phyloP scores from a whole-genome alignment of 75 land plant genomes.

The Pinus tabuliformis region DNA sequence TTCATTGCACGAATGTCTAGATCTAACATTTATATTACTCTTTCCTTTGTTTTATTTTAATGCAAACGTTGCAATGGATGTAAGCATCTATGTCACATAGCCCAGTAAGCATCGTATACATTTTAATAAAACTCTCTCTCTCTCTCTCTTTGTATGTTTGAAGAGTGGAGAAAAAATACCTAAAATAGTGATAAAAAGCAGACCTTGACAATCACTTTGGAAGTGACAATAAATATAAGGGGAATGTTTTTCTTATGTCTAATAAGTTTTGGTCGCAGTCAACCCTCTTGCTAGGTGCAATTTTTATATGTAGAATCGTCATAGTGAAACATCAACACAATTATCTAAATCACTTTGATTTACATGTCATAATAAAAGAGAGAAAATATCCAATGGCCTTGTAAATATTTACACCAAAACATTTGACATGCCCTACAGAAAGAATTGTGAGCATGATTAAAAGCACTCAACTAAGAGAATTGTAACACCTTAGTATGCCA shows the following conservation, averaged over 20 bases:
- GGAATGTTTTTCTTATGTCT: background rate
- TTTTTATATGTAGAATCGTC: background rate
- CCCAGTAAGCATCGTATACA: too few species aligned
- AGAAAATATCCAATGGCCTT: background rate
- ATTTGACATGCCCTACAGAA: background rate
- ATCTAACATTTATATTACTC: too few species aligned
- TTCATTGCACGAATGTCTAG: too few species aligned
- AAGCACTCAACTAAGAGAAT: background rate
- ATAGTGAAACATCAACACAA: background rate
- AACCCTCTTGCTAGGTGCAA: background rate
- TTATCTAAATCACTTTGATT: background rate
- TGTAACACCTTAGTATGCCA: background rate
- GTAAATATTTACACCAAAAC: too few species aligned
- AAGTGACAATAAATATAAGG: background rate
- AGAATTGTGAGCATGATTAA: constrained; percentile 1
- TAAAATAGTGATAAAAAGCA: background rate
- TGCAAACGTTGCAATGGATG: too few species aligned
- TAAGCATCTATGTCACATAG: too few species aligned
- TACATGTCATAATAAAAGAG: background rate
- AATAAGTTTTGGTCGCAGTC: background rate
- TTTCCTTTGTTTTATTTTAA: too few species aligned
- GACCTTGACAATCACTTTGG: background rate
- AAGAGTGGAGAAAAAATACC: too few species aligned
- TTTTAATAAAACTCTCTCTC: too few species aligned
- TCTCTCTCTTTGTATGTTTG: too few species aligned